Base-by-base conservation (phyloP, 257 asterid species). In the Prunella vulgaris region DNA sequence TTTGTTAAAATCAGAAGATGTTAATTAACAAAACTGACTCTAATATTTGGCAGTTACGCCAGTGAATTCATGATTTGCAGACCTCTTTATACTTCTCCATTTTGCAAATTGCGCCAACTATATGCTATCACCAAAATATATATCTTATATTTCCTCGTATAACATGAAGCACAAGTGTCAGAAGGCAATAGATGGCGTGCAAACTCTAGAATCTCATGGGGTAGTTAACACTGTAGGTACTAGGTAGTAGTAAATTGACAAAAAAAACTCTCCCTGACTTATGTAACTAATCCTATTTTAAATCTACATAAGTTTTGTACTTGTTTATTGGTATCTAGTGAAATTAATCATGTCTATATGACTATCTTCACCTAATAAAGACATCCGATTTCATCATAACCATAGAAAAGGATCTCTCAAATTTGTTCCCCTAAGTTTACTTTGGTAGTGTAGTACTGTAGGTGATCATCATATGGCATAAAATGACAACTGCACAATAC, bases 391-490 rank as follows among this genome's bases (percentile, higher is more conserved):
- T 46, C 59, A 69, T 73, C 70, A 71, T 35, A 35, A 79, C 66
- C 78, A 49, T 20, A 53, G 68, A 77, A 42, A 4, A 42, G 3
- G 60, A 60, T 59, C 73, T 68, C 68, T 70, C 62, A 66, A 69
- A 72, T 65, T 76, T 70, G 46, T 60, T 69, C 74, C 54, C 68
- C 70, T 60, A 73, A 78, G 54, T 76, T 70, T 66, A 71, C 60
- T 69, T 64, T 15, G 25, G 58, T 73, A 56, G 71, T 68, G 61
- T 71, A 56, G 71, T 68, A 48, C 54, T n/a, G 51, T 30, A 72
- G 72, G 79, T 74, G 81, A 75, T 73, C 81, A 77, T 56, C 66
- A 54, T 53, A 68, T 68, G 68, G 73, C 78, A 75, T 62, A 58
- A 64, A 68, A 71, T 27, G 70, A 72, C 77, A 73, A 68, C 67